phyloP scores from a whole-genome alignment of 2,329 filamentous ascomycete species.

The Penicillium fuscoglaucum region DNA sequence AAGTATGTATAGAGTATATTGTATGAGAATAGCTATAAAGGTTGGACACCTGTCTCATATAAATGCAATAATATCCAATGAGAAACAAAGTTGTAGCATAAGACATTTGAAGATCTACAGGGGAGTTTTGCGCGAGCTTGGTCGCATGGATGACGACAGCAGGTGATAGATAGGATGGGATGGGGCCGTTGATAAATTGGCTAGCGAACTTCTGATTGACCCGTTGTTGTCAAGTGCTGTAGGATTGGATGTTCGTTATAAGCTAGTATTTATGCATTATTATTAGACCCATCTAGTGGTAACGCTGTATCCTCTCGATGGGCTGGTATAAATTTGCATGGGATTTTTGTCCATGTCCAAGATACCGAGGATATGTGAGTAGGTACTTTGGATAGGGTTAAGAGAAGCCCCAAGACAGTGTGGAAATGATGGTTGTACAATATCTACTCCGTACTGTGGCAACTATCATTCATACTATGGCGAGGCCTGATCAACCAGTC shows the following conservation, averaged over 20 bases:
- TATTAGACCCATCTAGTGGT: background rate
- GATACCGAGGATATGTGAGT: background rate
- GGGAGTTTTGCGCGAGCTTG: conserved; percentile 14
- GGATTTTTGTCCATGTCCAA: background rate
- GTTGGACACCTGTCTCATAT: background rate
- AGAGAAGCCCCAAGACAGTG: background rate
- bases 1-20: background rate
- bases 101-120: conserved; percentile 15
- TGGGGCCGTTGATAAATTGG: conserved; percentile 11
- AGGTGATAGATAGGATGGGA: conserved; percentile 15
- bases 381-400: background rate
- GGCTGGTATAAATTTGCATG: background rate
- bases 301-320: background rate
- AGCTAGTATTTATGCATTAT: conserved; percentile 9
- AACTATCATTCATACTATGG: background rate
- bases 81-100: background rate
- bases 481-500: background rate
- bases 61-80: background rate
- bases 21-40: background rate
- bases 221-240: background rate
- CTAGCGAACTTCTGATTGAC: background rate
- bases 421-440: background rate
- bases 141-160: conserved; percentile 20
- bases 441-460: background rate
- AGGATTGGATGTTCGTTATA: background rate